phyloP scores from a whole-genome alignment of 129 eudicot species.

The Escallonia rubra region DNA sequence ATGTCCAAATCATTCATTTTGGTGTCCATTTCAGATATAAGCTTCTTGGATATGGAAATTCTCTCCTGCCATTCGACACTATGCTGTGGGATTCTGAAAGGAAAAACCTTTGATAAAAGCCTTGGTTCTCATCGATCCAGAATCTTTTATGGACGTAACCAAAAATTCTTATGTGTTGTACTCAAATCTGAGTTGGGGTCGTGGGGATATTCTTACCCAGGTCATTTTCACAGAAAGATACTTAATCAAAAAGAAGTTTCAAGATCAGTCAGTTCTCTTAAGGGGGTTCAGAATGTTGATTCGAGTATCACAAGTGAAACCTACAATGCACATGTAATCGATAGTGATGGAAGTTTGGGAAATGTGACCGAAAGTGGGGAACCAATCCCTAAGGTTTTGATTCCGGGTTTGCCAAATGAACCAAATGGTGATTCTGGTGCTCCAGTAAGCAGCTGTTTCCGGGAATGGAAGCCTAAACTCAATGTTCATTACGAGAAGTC shows the following conservation, averaged over 20 bases:
- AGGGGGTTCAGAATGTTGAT: slow-evolving; percentile 29
- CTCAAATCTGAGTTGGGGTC: slow-evolving; percentile 19
- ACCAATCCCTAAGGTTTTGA: slow-evolving; percentile 45
- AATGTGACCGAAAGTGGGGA: slow-evolving; percentile 24
- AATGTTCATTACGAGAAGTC: slow-evolving; percentile 71
- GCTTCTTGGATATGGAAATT: slow-evolving; percentile 46
- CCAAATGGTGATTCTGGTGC: slow-evolving; percentile 49
- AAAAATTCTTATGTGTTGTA: slow-evolving; percentile 9
- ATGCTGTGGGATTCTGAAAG: slow-evolving; percentile 21
- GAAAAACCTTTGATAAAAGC: slow-evolving; percentile 19
- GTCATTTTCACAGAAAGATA: slow-evolving; percentile 12
- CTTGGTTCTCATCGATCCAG: slow-evolving; percentile 21
- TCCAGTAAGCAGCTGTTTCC: slow-evolving; percentile 45
- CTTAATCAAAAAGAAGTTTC: slow-evolving; percentile 6
- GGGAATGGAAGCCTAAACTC: slow-evolving; percentile 91
- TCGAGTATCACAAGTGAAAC: slow-evolving; percentile 24
- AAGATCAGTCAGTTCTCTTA: slow-evolving; percentile 21
- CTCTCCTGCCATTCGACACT: slow-evolving; percentile 42
- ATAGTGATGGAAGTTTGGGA: slow-evolving; percentile 30
- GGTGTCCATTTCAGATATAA: slow-evolving; percentile 30
- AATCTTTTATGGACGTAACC: slow-evolving; percentile 24
- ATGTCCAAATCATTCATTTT: not conserved
- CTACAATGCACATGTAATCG: slow-evolving; percentile 35
- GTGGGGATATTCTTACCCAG: slow-evolving; percentile 12
- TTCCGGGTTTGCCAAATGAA: slow-evolving; percentile 75